Evolutionary conservation across 257 asterid genomes (phyloP), one percentile per base, ranked within the genome.

Genomic region (Capsicum pubescens): DNA sequence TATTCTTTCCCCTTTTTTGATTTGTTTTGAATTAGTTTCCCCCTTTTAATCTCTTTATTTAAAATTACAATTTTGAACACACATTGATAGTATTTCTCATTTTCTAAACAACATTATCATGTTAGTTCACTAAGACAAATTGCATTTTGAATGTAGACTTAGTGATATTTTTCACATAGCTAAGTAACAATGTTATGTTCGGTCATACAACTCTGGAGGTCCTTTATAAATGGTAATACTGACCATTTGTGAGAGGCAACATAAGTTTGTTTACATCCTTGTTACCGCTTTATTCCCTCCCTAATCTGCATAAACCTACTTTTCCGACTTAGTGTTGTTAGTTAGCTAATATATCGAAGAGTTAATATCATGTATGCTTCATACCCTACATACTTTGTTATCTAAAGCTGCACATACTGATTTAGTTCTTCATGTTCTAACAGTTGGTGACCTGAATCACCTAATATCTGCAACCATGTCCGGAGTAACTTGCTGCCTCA

Each of bases 381-480:
- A 46, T 48, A 10, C 15, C 11, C 9, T 10, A 42, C 6, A 1
- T 44, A 46, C 17, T 72, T 72, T 7, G 15, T n/a, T 19, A 35
- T 36, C 60, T 6, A 0, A 26, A 46, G 16, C 7, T 68, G 32
- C 35, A 55, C 44, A 48, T 57, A 21, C 52, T 39, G 66, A 66
- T 67, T n/a, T 60, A 54, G 17, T 16, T 54, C 2, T 46, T 13
- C 78, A 17, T 58, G 56, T 56, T 78, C 50, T 10, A 42, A 82
- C 90, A 90, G 92, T 90, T 86, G 93, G 93, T 66, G 93, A 90
- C 44, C 84, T 90, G 78, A 90, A 90, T 67, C 93, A 89, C 83
- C 83, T 90, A 55, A 90, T 90, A 55, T 90, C 93, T 67, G 90
- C 87, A 78, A 90, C 92, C 68, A 90, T 90, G 92, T 86, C 91